Evolutionary conservation across 1,284 basidiomycete genomes (phyloP).

Genomic region (Naganishia albida): DNA sequence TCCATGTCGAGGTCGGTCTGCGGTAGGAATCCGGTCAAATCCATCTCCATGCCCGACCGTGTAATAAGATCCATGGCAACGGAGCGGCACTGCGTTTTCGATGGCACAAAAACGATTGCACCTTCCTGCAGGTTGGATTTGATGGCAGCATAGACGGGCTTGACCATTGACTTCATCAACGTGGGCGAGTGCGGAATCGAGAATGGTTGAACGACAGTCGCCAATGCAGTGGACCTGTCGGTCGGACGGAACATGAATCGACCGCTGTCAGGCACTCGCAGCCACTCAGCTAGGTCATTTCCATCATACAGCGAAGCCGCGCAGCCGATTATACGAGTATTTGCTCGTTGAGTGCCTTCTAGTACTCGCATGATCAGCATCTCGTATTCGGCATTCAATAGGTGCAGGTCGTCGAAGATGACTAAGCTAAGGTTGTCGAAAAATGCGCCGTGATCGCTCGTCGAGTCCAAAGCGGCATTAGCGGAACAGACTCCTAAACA

Average conservation of each 20-base stretch:
- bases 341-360: conserved; percentile 63
- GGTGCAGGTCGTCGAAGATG: conserved; percentile 82
- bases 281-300: conserved; percentile 77
- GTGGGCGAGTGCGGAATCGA: conserved; percentile 82
- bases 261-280: conserved; percentile 67
- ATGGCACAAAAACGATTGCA: conserved; percentile 85
- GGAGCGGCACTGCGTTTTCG: conserved; percentile 72
- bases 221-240: conserved; percentile 79
- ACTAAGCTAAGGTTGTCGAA: conserved; percentile 63
- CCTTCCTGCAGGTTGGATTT: conserved; percentile 58
- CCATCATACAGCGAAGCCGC: conserved; percentile 79
- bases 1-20: conserved; percentile 65
- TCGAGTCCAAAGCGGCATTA: conserved; percentile 41
- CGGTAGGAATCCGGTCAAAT: conserved; percentile 72
- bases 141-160: conserved; percentile 73
- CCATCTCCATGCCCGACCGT: conserved; percentile 75
- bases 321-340: conserved; percentile 76
- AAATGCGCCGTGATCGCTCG: conserved; percentile 45
- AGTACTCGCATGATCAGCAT: conserved; percentile 69
- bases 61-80: conserved; percentile 85
- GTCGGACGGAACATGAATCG: conserved; percentile 78
- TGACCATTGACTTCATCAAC: conserved; percentile 88
- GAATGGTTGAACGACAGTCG: conserved; percentile 72
- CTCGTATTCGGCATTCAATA: conserved; percentile 81
- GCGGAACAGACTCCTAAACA: conserved; percentile 53